Evolutionary conservation across 2,329 filamentous ascomycete genomes (phyloP), one percentile per base, ranked within the genome.

Genomic region (Pseudogymnoascus verrucosus): DNA sequence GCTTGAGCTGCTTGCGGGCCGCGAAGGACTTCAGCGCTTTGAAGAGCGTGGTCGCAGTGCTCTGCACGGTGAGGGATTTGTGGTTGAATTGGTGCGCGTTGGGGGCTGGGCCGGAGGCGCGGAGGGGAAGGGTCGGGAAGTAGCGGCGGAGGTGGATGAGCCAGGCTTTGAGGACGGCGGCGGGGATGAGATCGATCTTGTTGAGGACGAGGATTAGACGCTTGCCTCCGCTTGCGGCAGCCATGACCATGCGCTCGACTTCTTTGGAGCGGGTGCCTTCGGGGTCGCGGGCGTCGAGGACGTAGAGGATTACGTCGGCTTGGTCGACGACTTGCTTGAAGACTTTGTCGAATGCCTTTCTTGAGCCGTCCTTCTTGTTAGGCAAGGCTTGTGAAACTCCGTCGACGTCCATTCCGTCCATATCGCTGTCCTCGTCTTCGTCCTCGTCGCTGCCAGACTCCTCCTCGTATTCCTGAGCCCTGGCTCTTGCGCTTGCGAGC

Each of bases 51-150:
- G 89, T 83, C 4, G 92, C 91, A 11, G 93, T 97, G 74, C 85
- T 90, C 76, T 93, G 89, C 60, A 93, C 88, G 4, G 91, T 95
- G 67, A 96, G 81, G 68, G 95, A 87, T 75, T 91, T 90, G 81
- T 97, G 93, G 76, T 96, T 92, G 78, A 96, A 97, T 59, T 87
- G 93, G 73, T 91, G 89, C 37, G 93, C 91, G 73, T 96, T 96
- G 63, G 91, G 82, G 5, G 92, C 89, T 57, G 91, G 84, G 69
- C 85, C 88, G 59, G 91, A 92, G 14, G 93, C 93, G 72, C 91
- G 90, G 62, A 97, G 86, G 21, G 93, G 93, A 37, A 97, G 82
- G 5, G 93, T 96, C 31, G 93, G 93, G 81, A 97, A 96, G 75
- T 89, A 96, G 68, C 91, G 86, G 66, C 91, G 89, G 67, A 97